Percentiles rank a stretch among this genome's conserved stretches.
These are phyloP conservation scores for Lactifluus echinatus DNA, from an alignment of 768 basidiomycete genomes.

Conservation along the genomic window DNA sequence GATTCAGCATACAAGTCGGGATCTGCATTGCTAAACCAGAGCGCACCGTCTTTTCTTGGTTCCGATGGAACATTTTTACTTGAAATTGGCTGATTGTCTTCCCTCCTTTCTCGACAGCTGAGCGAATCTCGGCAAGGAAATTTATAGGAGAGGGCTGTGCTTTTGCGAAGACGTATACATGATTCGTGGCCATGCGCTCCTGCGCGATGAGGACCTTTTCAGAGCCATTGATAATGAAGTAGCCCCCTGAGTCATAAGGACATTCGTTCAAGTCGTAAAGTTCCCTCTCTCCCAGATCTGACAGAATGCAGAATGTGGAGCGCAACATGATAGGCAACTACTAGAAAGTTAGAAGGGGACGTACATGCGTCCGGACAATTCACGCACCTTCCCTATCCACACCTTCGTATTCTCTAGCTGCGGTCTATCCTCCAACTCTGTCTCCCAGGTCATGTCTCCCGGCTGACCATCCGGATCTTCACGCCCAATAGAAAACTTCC, in stretches of 20 bases:
- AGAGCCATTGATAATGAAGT: constrained; percentile 99
- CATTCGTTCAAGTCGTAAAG: constrained; percentile 94
- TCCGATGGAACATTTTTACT: constrained; percentile 92
- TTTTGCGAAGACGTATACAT: constrained; percentile 98
- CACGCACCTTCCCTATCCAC: constrained; percentile 85
- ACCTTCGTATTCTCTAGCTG: constrained; percentile 67
- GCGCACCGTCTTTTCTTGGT: constrained; percentile 81
- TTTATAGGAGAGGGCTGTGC: constrained; percentile 93
- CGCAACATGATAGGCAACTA: constrained; percentile 98
- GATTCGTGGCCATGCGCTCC: constrained; percentile 98
- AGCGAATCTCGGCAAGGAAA: constrained; percentile 94
- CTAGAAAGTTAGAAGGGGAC: not conserved
- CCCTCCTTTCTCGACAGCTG: constrained; percentile 95
- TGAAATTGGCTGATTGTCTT: constrained; percentile 98
- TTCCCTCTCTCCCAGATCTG: constrained; percentile 67
- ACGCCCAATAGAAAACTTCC: constrained; percentile 68
- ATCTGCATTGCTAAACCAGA: not conserved
- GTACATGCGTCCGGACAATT: not conserved
- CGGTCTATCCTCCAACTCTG: constrained; percentile 53
- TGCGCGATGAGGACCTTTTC: constrained; percentile 99
- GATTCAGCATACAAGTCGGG: constrained; percentile 12
- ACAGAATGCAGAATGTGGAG: constrained; percentile 89
- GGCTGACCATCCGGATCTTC: constrained; percentile 75
- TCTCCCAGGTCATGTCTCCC: constrained; percentile 73
- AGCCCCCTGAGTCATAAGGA: constrained; percentile 97